Conservation (phyloP, 164 flowering plant species). For the Warburgia ugandensis region DNA sequence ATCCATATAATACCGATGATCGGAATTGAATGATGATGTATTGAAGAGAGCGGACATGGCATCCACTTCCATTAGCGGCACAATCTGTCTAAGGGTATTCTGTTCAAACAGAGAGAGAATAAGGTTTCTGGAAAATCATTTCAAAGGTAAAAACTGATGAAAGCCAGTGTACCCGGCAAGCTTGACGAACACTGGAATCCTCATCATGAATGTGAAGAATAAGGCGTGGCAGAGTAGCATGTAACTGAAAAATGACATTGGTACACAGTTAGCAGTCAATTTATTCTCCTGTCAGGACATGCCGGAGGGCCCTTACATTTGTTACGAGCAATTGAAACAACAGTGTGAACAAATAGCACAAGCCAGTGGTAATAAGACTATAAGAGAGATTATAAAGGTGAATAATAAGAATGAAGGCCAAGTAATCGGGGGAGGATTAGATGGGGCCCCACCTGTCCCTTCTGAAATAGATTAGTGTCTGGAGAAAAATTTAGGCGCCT, state of each 20-base stretch:
- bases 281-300: neutral
- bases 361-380: too few species aligned
- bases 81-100: conserved; percentile 55
- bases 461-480: too few species aligned
- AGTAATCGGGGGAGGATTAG: too few species aligned
- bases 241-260: conserved; percentile 42
- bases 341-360: too few species aligned
- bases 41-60: conserved; percentile 35
- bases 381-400: too few species aligned
- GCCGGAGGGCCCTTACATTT: neutral
- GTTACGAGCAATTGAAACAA: neutral
- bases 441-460: too few species aligned
- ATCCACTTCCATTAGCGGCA: conserved; percentile 49
- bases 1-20: conserved; percentile 47
- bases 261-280: neutral
- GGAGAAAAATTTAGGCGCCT: too few species aligned
- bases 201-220: conserved; percentile 85
- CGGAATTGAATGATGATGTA: conserved; percentile 55
- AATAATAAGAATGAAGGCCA: too few species aligned
- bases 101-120: conserved; percentile 17
- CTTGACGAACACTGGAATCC: conserved; percentile 59
- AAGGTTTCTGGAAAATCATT: neutral
- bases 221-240: conserved; percentile 69
- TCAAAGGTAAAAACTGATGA: neutral
- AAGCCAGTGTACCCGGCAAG: conserved; percentile 65